These are phyloP conservation scores for Cryptosporidium felis DNA, from an alignment of 169 alveolate genomes.

Conservation along the genomic window DNA sequence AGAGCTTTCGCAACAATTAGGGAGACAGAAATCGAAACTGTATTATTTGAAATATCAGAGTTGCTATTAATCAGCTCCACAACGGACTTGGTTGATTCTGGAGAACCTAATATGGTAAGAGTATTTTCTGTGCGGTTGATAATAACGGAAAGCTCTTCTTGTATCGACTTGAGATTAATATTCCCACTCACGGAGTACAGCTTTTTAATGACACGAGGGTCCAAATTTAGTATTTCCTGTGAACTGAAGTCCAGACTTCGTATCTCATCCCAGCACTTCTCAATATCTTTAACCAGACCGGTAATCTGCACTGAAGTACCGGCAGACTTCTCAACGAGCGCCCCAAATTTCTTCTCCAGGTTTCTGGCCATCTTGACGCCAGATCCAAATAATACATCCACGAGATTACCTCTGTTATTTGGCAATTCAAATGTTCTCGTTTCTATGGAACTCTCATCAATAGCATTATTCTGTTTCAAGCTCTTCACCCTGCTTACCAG, in stretches of 20 bases:
- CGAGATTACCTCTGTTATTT: conserved; percentile 51
- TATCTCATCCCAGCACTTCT: conserved; percentile 37
- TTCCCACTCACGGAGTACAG: conserved; percentile 14
- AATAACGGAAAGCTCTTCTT: conserved; percentile 50
- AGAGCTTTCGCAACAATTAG: conserved; percentile 50
- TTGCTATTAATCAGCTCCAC: conserved; percentile 31
- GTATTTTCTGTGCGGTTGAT: conserved; percentile 23
- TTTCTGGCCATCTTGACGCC: conserved; percentile 45
- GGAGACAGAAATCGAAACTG: conserved; percentile 19
- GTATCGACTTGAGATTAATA: conserved; percentile 43
- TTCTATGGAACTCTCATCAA: conserved; percentile 1
- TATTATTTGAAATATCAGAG: conserved; percentile 39
- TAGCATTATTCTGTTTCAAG: conserved; percentile 36
- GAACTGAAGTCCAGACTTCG: conserved; percentile 42
- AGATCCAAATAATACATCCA: conserved; percentile 53
- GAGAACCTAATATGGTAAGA: conserved; percentile 34
- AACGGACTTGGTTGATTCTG: conserved; percentile 37
- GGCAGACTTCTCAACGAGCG: conserved; percentile 26
- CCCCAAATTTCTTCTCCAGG: conserved; percentile 47
- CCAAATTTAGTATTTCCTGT: conserved; percentile 4
- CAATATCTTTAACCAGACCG: conserved; percentile 22
- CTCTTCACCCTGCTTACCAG: conserved; percentile 29
- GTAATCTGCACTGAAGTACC: conserved; percentile 61
- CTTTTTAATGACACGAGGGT: conserved; percentile 46
- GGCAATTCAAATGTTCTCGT: conserved; percentile 58